Conservation (phyloP, 2,329 filamentous ascomycete species). For the Fusarium xylarioides region DNA sequence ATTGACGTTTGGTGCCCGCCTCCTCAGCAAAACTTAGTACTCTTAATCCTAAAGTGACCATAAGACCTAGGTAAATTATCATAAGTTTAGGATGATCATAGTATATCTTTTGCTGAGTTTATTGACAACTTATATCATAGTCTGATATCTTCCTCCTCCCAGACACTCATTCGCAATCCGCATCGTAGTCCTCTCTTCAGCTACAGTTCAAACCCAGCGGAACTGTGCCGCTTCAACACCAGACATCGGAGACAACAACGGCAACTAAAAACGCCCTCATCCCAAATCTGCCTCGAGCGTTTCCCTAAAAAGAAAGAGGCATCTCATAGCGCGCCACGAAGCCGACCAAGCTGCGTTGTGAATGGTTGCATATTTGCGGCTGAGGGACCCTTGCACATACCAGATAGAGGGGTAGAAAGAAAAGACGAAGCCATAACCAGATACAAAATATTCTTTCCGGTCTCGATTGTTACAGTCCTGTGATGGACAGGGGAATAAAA, state of each 20-base stretch:
- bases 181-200: too few relatives aligned
- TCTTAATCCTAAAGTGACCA: too few relatives aligned
- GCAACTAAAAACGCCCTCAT: slow-evolving; percentile 1
- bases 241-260: neutral
- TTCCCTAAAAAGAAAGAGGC: slow-evolving; percentile 7
- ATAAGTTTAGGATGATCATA: too few relatives aligned
- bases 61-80: too few relatives aligned
- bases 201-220: neutral
- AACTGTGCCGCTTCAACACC: neutral
- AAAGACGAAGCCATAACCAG: neutral
- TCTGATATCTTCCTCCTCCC: too few relatives aligned
- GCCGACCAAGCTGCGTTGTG: neutral
- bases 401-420: slow-evolving; percentile 18
- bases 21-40: too few relatives aligned
- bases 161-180: too few relatives aligned
- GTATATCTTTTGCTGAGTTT: too few relatives aligned
- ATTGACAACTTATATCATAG: too few relatives aligned
- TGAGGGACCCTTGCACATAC: slow-evolving; percentile 19
- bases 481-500: slow-evolving; percentile 8
- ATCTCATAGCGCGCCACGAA: slow-evolving; percentile 29
- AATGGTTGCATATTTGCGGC: slow-evolving; percentile 29
- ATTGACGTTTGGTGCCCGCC: too few relatives aligned
- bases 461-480: neutral
- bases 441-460: slow-evolving; percentile 9
- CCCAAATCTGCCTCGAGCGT: slow-evolving; percentile 7